Conservation (phyloP, 2,329 filamentous ascomycete species). For the Cordyceps tenuipes region DNA sequence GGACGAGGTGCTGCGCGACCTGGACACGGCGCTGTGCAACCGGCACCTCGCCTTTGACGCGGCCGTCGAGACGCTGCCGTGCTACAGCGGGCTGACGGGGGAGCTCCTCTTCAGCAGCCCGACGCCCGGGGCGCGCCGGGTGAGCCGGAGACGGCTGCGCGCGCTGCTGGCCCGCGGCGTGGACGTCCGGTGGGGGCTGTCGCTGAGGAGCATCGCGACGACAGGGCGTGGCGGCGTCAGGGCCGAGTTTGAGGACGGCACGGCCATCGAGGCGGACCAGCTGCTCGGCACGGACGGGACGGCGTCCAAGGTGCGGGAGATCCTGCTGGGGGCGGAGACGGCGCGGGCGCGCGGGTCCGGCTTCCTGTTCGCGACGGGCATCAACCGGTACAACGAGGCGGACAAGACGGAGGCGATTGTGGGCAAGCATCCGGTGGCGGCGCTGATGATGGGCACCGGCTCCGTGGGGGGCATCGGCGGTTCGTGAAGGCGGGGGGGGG, state of each 20-base stretch:
- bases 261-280: constrained; percentile 17
- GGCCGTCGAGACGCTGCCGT: constrained; percentile 23
- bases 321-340: constrained; percentile 22
- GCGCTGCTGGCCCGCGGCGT: constrained; percentile 23
- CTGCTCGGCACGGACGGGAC: constrained; percentile 27
- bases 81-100: constrained; percentile 28
- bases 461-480: constrained; percentile 23
- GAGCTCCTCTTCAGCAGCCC: constrained; percentile 26
- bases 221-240: constrained; percentile 12
- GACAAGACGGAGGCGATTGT: constrained; percentile 20
- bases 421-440: constrained; percentile 23
- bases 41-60: constrained; percentile 24
- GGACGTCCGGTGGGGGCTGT: constrained; percentile 25
- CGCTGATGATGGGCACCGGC: constrained; percentile 22
- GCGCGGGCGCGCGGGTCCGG: constrained; percentile 19
- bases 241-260: constrained; percentile 22
- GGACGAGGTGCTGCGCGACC: constrained; percentile 20
- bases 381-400: constrained; percentile 19
- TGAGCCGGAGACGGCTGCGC: constrained; percentile 27
- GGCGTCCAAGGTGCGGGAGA: constrained; percentile 21
- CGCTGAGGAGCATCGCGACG: constrained; percentile 11
- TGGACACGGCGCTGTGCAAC: constrained; percentile 27
- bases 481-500: too few species aligned
- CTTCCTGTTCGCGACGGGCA: constrained; percentile 23
- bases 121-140: constrained; percentile 25